Evolutionary conservation across 306 rosid genomes (phyloP).

Genomic region (Heteromeles arbutifolia): DNA sequence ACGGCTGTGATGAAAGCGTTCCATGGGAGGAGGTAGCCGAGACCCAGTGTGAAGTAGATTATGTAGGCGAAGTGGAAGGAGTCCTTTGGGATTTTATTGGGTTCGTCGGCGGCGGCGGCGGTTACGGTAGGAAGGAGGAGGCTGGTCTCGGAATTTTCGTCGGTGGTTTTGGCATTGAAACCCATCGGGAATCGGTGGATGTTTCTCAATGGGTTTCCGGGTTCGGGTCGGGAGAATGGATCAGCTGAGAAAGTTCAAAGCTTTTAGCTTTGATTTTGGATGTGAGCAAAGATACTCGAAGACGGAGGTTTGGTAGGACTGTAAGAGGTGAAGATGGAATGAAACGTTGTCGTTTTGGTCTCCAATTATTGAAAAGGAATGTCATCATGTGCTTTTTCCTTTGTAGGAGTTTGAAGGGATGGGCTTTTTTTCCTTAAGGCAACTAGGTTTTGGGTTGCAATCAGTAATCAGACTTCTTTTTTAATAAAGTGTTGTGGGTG

Average conservation of each 20-base stretch:
- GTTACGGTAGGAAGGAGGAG: slow-evolving; percentile 17
- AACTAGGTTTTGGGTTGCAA: neutral
- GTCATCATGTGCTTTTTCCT: neutral
- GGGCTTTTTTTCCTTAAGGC: neutral
- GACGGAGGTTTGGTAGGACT: neutral
- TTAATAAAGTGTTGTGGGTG: neutral
- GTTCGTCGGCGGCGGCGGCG: neutral
- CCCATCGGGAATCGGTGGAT: slow-evolving; percentile 17
- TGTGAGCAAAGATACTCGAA: neutral
- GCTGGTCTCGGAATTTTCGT: slow-evolving; percentile 21
- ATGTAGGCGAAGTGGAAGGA: slow-evolving; percentile 53
- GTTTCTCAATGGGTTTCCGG: slow-evolving; percentile 9
- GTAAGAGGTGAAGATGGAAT: neutral
- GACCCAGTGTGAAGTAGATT: slow-evolving; percentile 62
- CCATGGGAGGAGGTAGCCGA: slow-evolving; percentile 91
- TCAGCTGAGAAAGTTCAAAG: neutral
- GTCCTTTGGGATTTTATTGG: slow-evolving; percentile 46
- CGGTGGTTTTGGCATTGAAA: neutral
- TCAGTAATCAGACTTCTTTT: neutral
- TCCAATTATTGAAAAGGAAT: neutral
- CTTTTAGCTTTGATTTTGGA: neutral
- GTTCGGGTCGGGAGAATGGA: neutral
- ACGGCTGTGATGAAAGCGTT: slow-evolving; percentile 89
- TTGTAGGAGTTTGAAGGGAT: neutral
- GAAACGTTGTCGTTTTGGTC: neutral